phyloP scores from a whole-genome alignment of 169 alveolate genomes.

The Condylostoma magnum region DNA sequence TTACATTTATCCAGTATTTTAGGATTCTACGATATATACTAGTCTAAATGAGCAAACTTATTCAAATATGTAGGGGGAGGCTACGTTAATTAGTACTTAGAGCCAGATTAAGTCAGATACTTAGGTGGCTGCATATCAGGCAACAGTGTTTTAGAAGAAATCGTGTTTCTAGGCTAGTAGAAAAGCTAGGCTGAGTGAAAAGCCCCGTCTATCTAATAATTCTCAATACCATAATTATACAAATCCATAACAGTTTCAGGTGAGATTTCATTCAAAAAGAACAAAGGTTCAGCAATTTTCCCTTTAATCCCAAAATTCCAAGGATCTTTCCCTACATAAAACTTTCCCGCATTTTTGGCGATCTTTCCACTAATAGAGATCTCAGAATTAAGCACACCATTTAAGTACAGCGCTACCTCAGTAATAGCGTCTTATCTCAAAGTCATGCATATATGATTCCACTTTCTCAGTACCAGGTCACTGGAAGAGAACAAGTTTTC shows the following conservation, averaged over 20 bases:
- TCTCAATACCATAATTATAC: neutral
- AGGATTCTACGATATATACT: neutral
- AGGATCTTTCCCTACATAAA: constrained; percentile 33
- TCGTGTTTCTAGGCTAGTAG: neutral
- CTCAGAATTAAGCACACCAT: constrained; percentile 11
- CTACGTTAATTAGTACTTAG: neutral
- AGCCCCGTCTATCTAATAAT: neutral
- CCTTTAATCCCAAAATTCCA: constrained; percentile 29
- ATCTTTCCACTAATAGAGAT: neutral
- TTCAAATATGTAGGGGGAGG: neutral
- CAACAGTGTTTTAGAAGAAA: neutral
- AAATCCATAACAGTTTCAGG: neutral
- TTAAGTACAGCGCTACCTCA: constrained; percentile 1
- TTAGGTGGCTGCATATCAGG: neutral
- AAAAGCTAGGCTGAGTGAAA: constrained; percentile 4
- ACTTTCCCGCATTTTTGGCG: neutral
- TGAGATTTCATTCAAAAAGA: neutral
- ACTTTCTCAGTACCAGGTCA: constrained; percentile 8
- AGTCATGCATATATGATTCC: constrained; percentile 2
- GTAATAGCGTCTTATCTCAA: neutral
- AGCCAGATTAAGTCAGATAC: neutral
- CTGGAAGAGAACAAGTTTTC: constrained; percentile 7
- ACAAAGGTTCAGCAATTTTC: constrained; percentile 19
- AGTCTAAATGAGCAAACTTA: neutral
- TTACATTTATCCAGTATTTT: neutral